Evolutionary conservation across 2,329 filamentous ascomycete species (phyloP), one percentile per base, ranked within the genome.

Genomic region (Trichoderma brevicompactum): DNA sequence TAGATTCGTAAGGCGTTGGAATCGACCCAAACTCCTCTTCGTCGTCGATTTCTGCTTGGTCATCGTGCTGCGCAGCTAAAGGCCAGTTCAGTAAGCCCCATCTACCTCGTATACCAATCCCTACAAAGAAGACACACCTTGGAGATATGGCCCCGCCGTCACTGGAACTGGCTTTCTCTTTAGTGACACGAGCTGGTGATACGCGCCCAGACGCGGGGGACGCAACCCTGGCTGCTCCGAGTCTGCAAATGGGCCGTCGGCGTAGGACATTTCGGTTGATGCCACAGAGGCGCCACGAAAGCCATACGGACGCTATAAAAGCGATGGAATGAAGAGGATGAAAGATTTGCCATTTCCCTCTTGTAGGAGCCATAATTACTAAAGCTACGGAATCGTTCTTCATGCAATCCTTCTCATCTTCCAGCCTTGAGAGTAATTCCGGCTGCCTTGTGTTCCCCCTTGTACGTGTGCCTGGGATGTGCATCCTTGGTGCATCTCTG

Each of bases 121-220:
- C 10, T 12, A 10, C 12, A n/a, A 52, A 12, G 12, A 53, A 53
- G 19, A 46, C 49, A 40, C 13, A 63, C 60, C 41, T 53, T 63
- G 23, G n/a, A 46, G 49, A 63, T 63, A 63, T 46, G 60, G 49
- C 32, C 60, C 60, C 28, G 60, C 60, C 9, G 38, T 36, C 40
- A 13, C 40, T 12, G 49, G 49, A 8, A 63, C 17, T 7, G 60
- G 60, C 13, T 63, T 63, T 53, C 60, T 54, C 40, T 12, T 63
- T 19, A 53, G 41, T 40, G 60, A 63, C 40, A 63, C 49, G 6
- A 63, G 44, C 3, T 63, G 60, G 13, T 63, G 60, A 63, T 63
- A 63, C 12, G 48, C 50, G 49, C 60, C 60, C n/a, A 23, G 38
- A n/a, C 59, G 56, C 56, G 56, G 56, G 34, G 56, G 49, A 7